Evolutionary conservation across 768 basidiomycete species (phyloP), one percentile per base, ranked within the genome.

Genomic region (Tylopilus intermedius): DNA sequence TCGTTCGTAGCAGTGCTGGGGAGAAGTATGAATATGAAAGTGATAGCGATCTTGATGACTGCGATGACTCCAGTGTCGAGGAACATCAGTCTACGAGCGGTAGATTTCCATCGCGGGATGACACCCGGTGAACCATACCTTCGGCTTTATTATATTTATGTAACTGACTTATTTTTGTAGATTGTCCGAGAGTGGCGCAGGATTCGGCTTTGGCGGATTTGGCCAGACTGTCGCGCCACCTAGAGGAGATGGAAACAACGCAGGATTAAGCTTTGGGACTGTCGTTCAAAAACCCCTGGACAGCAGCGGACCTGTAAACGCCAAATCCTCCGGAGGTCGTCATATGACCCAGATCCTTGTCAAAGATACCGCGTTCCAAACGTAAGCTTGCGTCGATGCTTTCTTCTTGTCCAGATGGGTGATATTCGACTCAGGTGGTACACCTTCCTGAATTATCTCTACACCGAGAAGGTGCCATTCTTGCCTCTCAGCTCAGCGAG

Each of bases 391-490:
- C 18, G 0, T 5, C 8, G 4, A 27, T 13, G 14, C n/a, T 13
- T 15, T 29, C 5, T 1, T 35, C 4, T 11, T 5, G 13, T 24
- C 24, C 24, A 24, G 24, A 18, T 29, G 18, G 35, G n/a, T 5
- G 24, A 29, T 2, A 6, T 8, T 40, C 4, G 8, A 3, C 10
- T 0, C 50, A 76, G 75, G 11, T 71, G 71, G 70, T 69, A 69
- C 47, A 66, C 74, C 0, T 63, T 74, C 15, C n/a, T 76, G 3
- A 70, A 69, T 49, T 76, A 73, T 51, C 63, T 76, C 0, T 74
- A 75, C 49, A 75, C 72, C 0, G 57, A 59, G 32, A 65, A 69
- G 18, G 18, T 18, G 18, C 53, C 49, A 35, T 76, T 72, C 46
- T 53, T 57, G 21, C 67, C 68, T 10, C 64, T 74, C 21, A 62